A percentile compares a stretch with the other conserved stretches of the same genome.
These are phyloP conservation scores for Hyaloscypha variabilis DNA, from an alignment of 495 filamentous ascomycete genomes.

Conservation along the genomic window DNA sequence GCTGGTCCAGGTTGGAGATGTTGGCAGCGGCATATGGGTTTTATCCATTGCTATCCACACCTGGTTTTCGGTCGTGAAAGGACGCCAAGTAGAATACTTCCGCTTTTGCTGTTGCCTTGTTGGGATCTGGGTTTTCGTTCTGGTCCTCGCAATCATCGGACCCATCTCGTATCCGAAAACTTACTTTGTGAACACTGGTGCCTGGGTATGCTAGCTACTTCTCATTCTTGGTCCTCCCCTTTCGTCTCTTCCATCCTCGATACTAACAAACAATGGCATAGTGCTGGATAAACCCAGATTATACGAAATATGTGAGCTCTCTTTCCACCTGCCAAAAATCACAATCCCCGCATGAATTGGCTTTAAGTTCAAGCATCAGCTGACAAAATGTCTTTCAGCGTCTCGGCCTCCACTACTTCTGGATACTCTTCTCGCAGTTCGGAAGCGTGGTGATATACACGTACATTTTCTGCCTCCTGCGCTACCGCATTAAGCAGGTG, in stretches of 20 bases:
- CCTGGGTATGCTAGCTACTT: constrained; percentile 49
- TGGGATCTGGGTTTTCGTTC: constrained; percentile 51
- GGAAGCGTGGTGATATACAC: constrained; percentile 62
- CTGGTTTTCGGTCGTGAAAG: constrained; percentile 53
- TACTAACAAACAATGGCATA: constrained; percentile 14
- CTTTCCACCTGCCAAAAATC: background rate
- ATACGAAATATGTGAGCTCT: constrained; percentile 9
- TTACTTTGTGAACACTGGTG: constrained; percentile 52
- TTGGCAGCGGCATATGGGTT: constrained; percentile 62
- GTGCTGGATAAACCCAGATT: constrained; percentile 25
- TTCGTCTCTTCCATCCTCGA: background rate
- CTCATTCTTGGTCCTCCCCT: constrained; percentile 12
- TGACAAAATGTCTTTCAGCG: constrained; percentile 34
- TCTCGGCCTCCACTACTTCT: constrained; percentile 65
- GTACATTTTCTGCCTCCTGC: constrained; percentile 56
- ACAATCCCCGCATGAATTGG: constrained; percentile 5
- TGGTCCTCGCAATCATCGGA: constrained; percentile 54
- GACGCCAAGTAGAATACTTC: constrained; percentile 45
- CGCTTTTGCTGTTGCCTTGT: constrained; percentile 46
- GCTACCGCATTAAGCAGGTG: constrained; percentile 13
- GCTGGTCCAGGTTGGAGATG: constrained; percentile 63
- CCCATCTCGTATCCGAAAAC: constrained; percentile 47
- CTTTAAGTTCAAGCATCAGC: constrained; percentile 1
- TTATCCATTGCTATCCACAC: constrained; percentile 62
- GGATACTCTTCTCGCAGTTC: constrained; percentile 68